A percentile compares a stretch with the other conserved stretches of the same genome.
Conservation (phyloP, 2,329 filamentous ascomycete species). For the Xylariales sp. region DNA sequence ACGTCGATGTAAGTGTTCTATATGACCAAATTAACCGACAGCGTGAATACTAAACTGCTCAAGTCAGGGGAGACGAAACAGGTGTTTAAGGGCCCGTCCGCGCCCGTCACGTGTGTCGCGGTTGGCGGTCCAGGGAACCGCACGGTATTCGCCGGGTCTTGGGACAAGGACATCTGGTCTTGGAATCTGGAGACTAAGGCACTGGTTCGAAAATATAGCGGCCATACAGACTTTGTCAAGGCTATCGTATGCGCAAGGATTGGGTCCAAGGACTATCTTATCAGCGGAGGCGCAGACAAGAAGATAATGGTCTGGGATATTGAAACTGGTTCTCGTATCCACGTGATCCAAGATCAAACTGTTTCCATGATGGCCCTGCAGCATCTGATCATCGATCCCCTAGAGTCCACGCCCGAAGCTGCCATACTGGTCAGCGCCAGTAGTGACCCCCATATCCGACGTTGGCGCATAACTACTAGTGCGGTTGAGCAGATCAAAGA, state of each 20-base stretch:
- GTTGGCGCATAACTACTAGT: constrained; percentile 73
- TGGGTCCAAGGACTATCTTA: constrained; percentile 69
- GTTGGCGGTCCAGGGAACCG: constrained; percentile 66
- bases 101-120: constrained; percentile 82
- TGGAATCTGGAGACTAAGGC: constrained; percentile 74
- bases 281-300: constrained; percentile 82
- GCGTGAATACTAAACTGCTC: constrained; percentile 26
- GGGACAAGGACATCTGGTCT: constrained; percentile 93
- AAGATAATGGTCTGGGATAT: constrained; percentile 88
- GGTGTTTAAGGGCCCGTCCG: constrained; percentile 77
- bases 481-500: constrained; percentile 66
- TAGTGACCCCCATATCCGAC: constrained; percentile 81
- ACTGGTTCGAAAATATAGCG: constrained; percentile 71
- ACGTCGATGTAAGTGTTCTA: constrained; percentile 71
- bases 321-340: constrained; percentile 72
- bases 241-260: constrained; percentile 73
- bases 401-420: constrained; percentile 61
- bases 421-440: constrained; percentile 80
- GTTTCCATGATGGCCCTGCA: constrained; percentile 81
- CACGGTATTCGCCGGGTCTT: constrained; percentile 86
- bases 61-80: constrained; percentile 57
- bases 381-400: constrained; percentile 79
- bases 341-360: constrained; percentile 80
- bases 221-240: constrained; percentile 94
- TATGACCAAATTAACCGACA: background rate